Percentiles rank a stretch among this genome's conserved stretches.
phyloP scores from a whole-genome alignment of 2,329 filamentous ascomycete species.

The Nemania diffusa region DNA sequence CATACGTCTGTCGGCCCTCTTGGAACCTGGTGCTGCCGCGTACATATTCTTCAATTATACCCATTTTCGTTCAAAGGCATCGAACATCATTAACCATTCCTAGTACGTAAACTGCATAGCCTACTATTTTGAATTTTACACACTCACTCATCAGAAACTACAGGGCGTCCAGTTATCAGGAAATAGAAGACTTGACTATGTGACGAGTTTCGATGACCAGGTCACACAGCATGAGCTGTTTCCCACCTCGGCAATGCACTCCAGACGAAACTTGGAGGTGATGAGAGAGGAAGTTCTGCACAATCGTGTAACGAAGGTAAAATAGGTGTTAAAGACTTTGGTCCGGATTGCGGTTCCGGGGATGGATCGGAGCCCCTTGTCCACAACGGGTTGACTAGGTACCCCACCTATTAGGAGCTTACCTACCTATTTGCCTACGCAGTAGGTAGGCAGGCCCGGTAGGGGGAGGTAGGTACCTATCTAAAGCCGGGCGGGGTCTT shows the following conservation, averaged over 20 bases:
- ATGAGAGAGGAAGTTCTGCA: neutral
- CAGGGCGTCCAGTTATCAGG: too few species aligned
- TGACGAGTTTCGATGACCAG: neutral
- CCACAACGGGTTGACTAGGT: too few species aligned
- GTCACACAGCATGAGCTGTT: neutral
- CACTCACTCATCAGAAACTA: too few species aligned
- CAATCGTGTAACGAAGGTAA: neutral
- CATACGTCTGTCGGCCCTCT: slow-evolving; percentile 5
- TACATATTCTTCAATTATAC: slow-evolving; percentile 37
- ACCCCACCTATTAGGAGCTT: too few species aligned
- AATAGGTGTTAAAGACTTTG: neutral
- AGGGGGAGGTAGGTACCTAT: too few species aligned
- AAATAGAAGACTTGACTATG: neutral
- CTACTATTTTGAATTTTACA: too few species aligned
- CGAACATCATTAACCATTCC: neutral
- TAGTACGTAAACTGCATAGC: too few species aligned
- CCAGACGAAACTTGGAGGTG: neutral
- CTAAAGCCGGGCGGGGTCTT: slow-evolving; percentile 1
- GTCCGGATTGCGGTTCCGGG: neutral
- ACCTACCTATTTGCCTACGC: too few species aligned
- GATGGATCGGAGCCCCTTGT: neutral
- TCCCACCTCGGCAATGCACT: neutral
- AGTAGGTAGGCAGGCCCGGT: too few species aligned
- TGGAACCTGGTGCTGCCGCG: slow-evolving; percentile 21
- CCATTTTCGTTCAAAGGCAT: slow-evolving; percentile 18